Conservation (phyloP, 371 early-diverging fungal genomes). For the Mucor velutinosus region DNA sequence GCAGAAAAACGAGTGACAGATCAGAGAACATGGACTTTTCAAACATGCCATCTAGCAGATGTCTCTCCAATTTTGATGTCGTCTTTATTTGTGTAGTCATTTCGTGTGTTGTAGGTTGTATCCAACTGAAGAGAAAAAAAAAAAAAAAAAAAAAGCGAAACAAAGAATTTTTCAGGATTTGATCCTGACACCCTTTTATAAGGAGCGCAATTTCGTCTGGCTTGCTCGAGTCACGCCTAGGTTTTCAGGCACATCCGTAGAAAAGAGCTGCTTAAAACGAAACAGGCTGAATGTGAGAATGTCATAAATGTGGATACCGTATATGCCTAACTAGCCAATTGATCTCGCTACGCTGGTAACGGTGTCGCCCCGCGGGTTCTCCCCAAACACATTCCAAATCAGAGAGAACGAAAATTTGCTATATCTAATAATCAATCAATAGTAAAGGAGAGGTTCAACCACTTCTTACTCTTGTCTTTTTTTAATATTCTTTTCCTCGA, state of each 20-base stretch:
- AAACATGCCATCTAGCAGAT: constrained; percentile 41
- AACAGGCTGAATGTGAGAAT: too few species aligned
- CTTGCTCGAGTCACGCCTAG: not conserved
- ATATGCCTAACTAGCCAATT: too few species aligned
- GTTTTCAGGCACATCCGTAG: not conserved
- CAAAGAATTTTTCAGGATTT: not conserved
- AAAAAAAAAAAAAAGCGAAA: not conserved
- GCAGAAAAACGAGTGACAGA: constrained; percentile 36
- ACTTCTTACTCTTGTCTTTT: too few species aligned
- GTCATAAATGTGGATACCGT: too few species aligned
- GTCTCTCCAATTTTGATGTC: constrained; percentile 67
- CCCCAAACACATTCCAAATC: too few species aligned
- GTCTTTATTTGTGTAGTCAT: not conserved
- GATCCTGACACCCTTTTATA: not conserved
- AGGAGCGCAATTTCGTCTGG: not conserved
- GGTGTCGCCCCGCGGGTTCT: too few species aligned
- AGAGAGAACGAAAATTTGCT: too few species aligned
- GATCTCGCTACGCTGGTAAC: too few species aligned
- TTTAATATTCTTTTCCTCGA: too few species aligned
- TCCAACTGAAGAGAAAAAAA: not conserved
- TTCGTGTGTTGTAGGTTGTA: not conserved
- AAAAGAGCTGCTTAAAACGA: too few species aligned
- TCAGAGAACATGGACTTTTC: constrained; percentile 44
- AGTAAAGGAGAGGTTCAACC: too few species aligned
- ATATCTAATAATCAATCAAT: too few species aligned